Base-by-base conservation (phyloP, 805 yeast species). In the Phaffomyces opuntiae region DNA sequence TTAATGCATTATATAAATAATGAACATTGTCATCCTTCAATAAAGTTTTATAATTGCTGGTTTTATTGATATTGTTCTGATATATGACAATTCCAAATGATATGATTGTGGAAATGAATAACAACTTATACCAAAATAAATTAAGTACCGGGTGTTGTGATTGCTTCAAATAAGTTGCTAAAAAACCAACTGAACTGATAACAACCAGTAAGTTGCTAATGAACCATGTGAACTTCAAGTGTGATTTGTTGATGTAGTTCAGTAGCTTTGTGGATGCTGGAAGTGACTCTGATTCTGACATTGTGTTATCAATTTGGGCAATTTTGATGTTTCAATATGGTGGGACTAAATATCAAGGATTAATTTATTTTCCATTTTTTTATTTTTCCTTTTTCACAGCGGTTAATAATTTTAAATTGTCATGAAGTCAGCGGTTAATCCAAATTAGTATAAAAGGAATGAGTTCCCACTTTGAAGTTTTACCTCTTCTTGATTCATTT, bases 171-270 rank as follows among this genome's bases (percentile, higher is more conserved):
- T 29, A 29, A 29, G 31, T 29, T 29, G 13, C 6, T 9, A 66
- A 52, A 51, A 71, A 79, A 42, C 69, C 50, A 9, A 65, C 37
- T n/a, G 68, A 62, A 42, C 69, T 69, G 11, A 64, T 26, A 19
- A 79, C 61, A 5, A 78, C 78, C 40, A 67, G 51, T n/a, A 67
- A 62, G 53, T 81, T 85, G 39, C 84, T 83, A 12, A 61, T 56
- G 62, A 86, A 86, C 96, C 96, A 89, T 6, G 78, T 80, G 54
- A 85, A 84, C 64, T 87, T 90, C 46, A 77, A 12, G n/a, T 44
- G 54, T 1, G 61, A 57, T 12, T 44, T 29, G 19, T 48, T 38
- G 45, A 40, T 43, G 38, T 36, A 42, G n/a, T 19, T 44, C 5
- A 45, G 7, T 3, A 35, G 27, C 25, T 36, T 42, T 27, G 19